phyloP scores from a whole-genome alignment of 2,329 filamentous ascomycete genomes.

The Daldinia eschscholtzii region DNA sequence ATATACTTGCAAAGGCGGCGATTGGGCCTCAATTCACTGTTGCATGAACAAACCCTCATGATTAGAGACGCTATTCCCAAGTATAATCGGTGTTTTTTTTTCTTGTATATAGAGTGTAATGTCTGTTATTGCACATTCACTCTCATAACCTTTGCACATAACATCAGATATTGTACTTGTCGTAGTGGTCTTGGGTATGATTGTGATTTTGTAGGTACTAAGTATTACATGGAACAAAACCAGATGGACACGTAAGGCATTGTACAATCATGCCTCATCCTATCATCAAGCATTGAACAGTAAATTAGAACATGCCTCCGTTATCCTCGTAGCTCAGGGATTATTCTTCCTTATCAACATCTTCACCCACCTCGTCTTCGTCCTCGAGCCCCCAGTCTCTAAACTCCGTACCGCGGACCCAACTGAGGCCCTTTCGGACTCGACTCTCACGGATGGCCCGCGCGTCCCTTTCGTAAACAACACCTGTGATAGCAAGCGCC shows the following conservation, averaged over 20 bases:
- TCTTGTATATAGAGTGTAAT: too few species aligned
- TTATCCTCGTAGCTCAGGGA: background rate
- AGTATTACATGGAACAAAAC: slow-evolving; percentile 8
- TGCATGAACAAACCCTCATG: too few species aligned
- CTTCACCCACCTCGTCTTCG: slow-evolving; percentile 61
- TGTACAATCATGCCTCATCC: slow-evolving; percentile 22
- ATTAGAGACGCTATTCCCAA: too few species aligned
- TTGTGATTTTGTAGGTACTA: slow-evolving; percentile 12
- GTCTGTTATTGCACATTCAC: background rate
- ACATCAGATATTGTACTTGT: background rate
- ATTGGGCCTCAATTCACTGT: too few species aligned
- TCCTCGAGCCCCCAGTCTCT: slow-evolving; percentile 72
- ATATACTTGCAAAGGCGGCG: too few species aligned
- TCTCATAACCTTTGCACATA: background rate
- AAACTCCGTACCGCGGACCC: slow-evolving; percentile 81
- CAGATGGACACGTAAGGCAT: background rate
- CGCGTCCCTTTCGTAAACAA: slow-evolving; percentile 80
- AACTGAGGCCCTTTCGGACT: slow-evolving; percentile 79
- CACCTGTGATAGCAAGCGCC: slow-evolving; percentile 81
- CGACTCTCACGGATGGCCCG: slow-evolving; percentile 74
- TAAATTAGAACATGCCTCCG: background rate
- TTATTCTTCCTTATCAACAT: slow-evolving; percentile 39
- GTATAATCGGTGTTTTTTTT: too few species aligned
- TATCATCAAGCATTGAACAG: slow-evolving; percentile 24
- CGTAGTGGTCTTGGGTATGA: background rate